phyloP scores from a whole-genome alignment of 2,329 filamentous ascomycete genomes.

The Ophiostoma sp. region DNA sequence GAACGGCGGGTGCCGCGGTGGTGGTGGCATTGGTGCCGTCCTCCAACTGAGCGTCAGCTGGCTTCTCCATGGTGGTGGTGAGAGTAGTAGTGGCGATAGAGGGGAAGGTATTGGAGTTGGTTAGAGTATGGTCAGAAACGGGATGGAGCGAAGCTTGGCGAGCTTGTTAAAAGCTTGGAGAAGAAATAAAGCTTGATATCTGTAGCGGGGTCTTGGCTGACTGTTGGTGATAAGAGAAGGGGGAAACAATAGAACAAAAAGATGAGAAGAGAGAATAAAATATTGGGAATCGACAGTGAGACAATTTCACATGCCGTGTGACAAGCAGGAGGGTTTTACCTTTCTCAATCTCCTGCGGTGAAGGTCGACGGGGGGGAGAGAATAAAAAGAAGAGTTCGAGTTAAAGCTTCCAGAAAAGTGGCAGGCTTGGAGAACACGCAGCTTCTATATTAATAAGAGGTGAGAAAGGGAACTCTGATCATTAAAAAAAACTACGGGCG shows the following conservation, averaged over 20 bases:
- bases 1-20: background rate
- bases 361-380: background rate
- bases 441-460: background rate
- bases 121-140: background rate
- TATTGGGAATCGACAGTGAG: background rate
- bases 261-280: background rate
- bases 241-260: background rate
- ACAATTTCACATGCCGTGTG: background rate
- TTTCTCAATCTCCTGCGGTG: background rate
- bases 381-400: background rate
- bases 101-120: background rate
- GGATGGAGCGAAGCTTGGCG: background rate
- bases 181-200: background rate
- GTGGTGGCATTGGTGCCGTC: background rate
- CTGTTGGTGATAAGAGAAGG: background rate
- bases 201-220: background rate
- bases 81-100: background rate
- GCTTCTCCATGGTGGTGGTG: slow-evolving; percentile 22
- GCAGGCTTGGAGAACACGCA: background rate
- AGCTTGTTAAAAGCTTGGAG: background rate
- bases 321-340: background rate
- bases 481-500: background rate
- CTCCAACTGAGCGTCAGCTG: slow-evolving; percentile 14
- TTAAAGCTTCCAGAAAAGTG: background rate
- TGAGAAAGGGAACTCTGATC: background rate